Conservation (phyloP, 441 rosid species). For the Erysimum cheiri region DNA sequence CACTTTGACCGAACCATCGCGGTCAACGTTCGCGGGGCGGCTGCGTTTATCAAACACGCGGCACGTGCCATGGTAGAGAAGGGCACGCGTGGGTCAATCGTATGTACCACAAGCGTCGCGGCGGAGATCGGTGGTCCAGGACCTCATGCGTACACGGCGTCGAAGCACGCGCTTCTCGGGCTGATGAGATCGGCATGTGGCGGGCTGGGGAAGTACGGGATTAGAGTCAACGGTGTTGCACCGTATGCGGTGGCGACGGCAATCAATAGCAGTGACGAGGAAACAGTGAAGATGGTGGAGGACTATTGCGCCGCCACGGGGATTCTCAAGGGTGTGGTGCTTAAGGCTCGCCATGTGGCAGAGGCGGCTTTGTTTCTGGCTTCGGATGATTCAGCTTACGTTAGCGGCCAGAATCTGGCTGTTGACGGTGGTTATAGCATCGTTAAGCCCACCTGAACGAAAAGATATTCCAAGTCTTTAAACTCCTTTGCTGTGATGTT, state of each 20-base stretch:
- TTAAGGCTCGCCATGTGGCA: conserved; percentile 72
- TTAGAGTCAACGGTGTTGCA: conserved; percentile 53
- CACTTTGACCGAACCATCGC: conserved; percentile 59
- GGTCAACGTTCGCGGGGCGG: conserved; percentile 70
- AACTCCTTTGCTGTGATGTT: too few relatives aligned
- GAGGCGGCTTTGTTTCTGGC: conserved; percentile 82
- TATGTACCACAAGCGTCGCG: conserved; percentile 62
- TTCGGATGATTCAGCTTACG: conserved; percentile 55
- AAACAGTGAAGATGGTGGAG: conserved; percentile 56
- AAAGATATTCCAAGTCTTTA: too few relatives aligned
- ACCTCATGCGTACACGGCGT: conserved; percentile 65
- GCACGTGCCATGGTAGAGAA: conserved; percentile 67
- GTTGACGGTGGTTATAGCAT: conserved; percentile 75
- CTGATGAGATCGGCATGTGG: conserved; percentile 63
- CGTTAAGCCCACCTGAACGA: conserved; percentile 43
- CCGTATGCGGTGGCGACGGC: conserved; percentile 34
- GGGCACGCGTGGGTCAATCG: conserved; percentile 66
- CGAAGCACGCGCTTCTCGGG: conserved; percentile 75
- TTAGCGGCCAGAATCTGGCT: conserved; percentile 78
- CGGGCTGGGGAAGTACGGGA: conserved; percentile 80
- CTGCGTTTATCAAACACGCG: conserved; percentile 67
- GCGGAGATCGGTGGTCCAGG: conserved; percentile 55
- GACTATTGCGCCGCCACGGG: conserved; percentile 45
- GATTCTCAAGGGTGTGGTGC: conserved; percentile 62
- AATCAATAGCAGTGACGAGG: conserved; percentile 53